Evolutionary conservation across 768 basidiomycete genomes (phyloP).

Genomic region (Russula ochroleuca): DNA sequence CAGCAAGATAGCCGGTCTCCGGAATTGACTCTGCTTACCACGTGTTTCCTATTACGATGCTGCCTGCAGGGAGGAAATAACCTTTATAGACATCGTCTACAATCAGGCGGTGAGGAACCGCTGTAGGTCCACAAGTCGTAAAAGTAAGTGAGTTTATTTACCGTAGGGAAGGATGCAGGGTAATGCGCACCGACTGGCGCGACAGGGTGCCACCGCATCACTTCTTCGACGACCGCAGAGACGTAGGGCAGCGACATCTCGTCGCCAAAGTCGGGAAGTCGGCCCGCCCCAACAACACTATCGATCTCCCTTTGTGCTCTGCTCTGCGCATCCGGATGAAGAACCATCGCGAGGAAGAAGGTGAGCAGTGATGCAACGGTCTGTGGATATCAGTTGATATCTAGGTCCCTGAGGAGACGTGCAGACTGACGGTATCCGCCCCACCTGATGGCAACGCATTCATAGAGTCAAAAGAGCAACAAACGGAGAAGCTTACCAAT

Average conservation of each 20-base stretch:
- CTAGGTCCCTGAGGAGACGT: neutral
- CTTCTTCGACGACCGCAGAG: slow-evolving; percentile 31
- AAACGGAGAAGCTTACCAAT: slow-evolving; percentile 12
- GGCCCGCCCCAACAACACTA: slow-evolving; percentile 29
- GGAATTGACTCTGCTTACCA: slow-evolving; percentile 15
- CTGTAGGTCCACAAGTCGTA: slow-evolving; percentile 7
- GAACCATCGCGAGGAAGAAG: slow-evolving; percentile 35
- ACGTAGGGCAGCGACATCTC: slow-evolving; percentile 30
- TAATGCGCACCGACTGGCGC: slow-evolving; percentile 23
- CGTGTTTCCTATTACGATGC: slow-evolving; percentile 29
- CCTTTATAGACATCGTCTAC: slow-evolving; percentile 31
- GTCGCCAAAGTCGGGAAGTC: slow-evolving; percentile 32
- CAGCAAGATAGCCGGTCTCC: neutral
- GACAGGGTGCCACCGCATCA: slow-evolving; percentile 30
- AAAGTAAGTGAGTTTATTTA: neutral
- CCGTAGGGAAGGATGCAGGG: neutral
- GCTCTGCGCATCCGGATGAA: slow-evolving; percentile 30
- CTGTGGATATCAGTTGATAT: slow-evolving; percentile 18
- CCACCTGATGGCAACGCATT: slow-evolving; percentile 10
- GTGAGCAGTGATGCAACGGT: slow-evolving; percentile 30
- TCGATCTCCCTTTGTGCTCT: slow-evolving; percentile 34
- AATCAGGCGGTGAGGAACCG: slow-evolving; percentile 29
- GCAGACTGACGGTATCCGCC: slow-evolving; percentile 23
- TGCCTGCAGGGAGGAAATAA: slow-evolving; percentile 34
- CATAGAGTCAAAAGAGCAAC: neutral